Percentiles rank a stretch among this genome's conserved stretches.
Conservation (phyloP, 1,284 basidiomycete species). For the Prillingera fragicola region DNA sequence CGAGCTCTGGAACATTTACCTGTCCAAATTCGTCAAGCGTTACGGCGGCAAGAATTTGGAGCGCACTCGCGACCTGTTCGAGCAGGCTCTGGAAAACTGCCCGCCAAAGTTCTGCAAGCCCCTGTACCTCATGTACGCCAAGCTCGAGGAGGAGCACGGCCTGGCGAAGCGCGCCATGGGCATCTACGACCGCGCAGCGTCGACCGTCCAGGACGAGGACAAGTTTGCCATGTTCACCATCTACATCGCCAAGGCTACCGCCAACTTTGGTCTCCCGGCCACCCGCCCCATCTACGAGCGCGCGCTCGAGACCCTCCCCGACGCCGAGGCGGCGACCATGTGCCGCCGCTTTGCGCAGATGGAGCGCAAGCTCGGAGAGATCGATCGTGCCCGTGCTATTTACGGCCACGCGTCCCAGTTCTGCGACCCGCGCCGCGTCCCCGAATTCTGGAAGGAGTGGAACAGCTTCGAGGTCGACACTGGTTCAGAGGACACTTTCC, state of each 20-base stretch:
- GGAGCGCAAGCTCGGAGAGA: constrained; percentile 97
- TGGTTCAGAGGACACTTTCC: constrained; percentile 96
- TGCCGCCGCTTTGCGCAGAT: constrained; percentile 91
- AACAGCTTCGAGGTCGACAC: constrained; percentile 94
- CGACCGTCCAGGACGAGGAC: constrained; percentile 78
- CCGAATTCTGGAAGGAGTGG: constrained; percentile 95
- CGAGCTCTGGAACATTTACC: constrained; percentile 98
- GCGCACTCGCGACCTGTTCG: constrained; percentile 90
- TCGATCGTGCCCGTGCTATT: constrained; percentile 91
- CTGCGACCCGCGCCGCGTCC: constrained; percentile 86
- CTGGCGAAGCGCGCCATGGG: constrained; percentile 93
- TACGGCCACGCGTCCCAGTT: constrained; percentile 98
- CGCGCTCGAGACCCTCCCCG: constrained; percentile 88
- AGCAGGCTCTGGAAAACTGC: constrained; percentile 94
- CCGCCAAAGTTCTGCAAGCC: constrained; percentile 92
- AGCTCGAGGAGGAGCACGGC: constrained; percentile 90
- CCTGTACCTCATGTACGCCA: constrained; percentile 90
- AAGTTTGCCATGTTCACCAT: constrained; percentile 97
- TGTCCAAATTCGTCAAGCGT: constrained; percentile 94
- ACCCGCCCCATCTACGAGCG: constrained; percentile 95
- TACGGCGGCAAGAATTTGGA: constrained; percentile 94
- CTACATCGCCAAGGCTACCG: constrained; percentile 95
- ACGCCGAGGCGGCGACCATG: constrained; percentile 94
- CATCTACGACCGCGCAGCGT: constrained; percentile 88
- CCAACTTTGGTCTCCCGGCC: constrained; percentile 91